Conservation (phyloP, 2,329 filamentous ascomycete genomes). For the Beauveria sp. region DNA sequence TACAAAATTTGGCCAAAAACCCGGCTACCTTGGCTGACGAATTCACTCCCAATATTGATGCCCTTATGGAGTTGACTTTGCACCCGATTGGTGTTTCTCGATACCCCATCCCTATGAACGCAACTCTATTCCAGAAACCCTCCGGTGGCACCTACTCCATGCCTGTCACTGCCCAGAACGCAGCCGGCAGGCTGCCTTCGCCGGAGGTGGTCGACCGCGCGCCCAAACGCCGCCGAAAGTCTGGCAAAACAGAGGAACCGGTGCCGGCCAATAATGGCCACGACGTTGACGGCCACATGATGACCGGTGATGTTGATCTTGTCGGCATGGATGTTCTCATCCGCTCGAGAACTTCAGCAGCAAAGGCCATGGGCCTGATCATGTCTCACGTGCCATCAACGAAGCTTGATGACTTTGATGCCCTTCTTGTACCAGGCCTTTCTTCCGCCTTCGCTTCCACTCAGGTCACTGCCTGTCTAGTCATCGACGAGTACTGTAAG, state of each 20-base stretch:
- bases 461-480: slow-evolving; percentile 73
- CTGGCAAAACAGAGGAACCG: slow-evolving; percentile 70
- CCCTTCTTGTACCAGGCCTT: slow-evolving; percentile 57
- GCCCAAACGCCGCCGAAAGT: slow-evolving; percentile 72
- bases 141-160: slow-evolving; percentile 76
- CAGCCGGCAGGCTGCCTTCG: slow-evolving; percentile 40
- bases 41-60: slow-evolving; percentile 65
- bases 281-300: slow-evolving; percentile 96
- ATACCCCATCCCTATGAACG: slow-evolving; percentile 88
- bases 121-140: slow-evolving; percentile 80
- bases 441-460: slow-evolving; percentile 73
- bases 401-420: slow-evolving; percentile 56
- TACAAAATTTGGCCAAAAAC: slow-evolving; percentile 59
- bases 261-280: slow-evolving; percentile 62
- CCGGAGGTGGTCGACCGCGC: slow-evolving; percentile 52
- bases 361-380: slow-evolving; percentile 76
- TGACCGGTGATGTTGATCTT: slow-evolving; percentile 91
- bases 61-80: slow-evolving; percentile 77
- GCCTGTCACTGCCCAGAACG: slow-evolving; percentile 34
- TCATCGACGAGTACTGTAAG: slow-evolving; percentile 83
- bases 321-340: slow-evolving; percentile 85
- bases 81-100: slow-evolving; percentile 89
- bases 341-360: slow-evolving; percentile 79
- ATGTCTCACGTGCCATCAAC: slow-evolving; percentile 67
- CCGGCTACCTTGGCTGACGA: slow-evolving; percentile 61